Evolutionary conservation across 164 flowering plant species (phyloP).

Genomic region (Hamamelis virginiana): DNA sequence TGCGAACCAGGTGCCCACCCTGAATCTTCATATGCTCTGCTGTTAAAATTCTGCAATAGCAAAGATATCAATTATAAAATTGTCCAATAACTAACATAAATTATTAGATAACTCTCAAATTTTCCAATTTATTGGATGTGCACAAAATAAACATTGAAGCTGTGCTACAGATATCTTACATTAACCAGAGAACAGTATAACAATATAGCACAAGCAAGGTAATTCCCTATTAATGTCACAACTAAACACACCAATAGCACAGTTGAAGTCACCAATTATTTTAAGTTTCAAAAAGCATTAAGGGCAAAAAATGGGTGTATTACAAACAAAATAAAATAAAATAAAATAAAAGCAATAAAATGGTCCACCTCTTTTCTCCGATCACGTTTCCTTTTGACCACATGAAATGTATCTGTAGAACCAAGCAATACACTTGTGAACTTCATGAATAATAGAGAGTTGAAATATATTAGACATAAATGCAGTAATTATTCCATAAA

Average conservation of each 20-base stretch:
- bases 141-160: too few relatives aligned
- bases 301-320: too few relatives aligned
- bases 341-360: neutral
- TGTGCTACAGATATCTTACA: too few relatives aligned
- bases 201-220: too few relatives aligned
- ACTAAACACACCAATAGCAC: too few relatives aligned
- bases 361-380: conserved; percentile 38
- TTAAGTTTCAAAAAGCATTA: too few relatives aligned
- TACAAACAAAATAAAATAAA: neutral
- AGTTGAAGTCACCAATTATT: too few relatives aligned
- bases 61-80: neutral
- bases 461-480: neutral
- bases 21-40: conserved; percentile 15
- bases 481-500: neutral
- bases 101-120: too few relatives aligned
- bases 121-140: too few relatives aligned
- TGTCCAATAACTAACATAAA: too few relatives aligned
- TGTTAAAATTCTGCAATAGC: conserved; percentile 22
- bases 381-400: conserved; percentile 49
- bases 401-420: conserved; percentile 60
- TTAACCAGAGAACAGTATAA: too few relatives aligned
- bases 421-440: conserved; percentile 7
- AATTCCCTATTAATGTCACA: too few relatives aligned
- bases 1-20: conserved; percentile 10
- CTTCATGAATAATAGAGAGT: neutral